A percentile compares a stretch with the other conserved stretches of the same genome.
phyloP scores from a whole-genome alignment of 2,329 filamentous ascomycete genomes.

The Gaeumannomyces sp. region DNA sequence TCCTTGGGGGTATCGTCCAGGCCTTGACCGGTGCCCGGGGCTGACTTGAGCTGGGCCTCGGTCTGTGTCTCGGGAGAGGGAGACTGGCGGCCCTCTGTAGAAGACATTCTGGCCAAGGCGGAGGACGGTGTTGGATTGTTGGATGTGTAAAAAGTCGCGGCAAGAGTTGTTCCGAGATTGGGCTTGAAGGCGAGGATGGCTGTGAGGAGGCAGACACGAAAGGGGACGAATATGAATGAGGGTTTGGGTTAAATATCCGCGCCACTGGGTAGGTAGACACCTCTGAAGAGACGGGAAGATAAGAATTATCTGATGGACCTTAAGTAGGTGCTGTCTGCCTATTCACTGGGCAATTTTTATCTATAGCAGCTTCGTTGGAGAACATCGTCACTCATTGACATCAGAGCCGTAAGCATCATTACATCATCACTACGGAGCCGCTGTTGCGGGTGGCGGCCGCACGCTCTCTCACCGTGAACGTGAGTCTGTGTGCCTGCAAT shows the following conservation, averaged over 20 bases:
- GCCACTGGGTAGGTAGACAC: too few relatives aligned
- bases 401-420: neutral
- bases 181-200: too few relatives aligned
- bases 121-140: neutral
- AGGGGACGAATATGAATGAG: too few relatives aligned
- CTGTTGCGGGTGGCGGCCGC: neutral
- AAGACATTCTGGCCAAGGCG: slow-evolving; percentile 50
- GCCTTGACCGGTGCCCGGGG: slow-evolving; percentile 52
- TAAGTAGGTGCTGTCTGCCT: neutral
- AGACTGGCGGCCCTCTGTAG: slow-evolving; percentile 63
- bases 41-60: slow-evolving; percentile 55
- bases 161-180: too few relatives aligned
- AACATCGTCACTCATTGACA: neutral
- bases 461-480: too few relatives aligned
- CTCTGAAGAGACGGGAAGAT: neutral
- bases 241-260: too few relatives aligned
- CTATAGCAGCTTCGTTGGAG: neutral
- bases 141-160: too few relatives aligned
- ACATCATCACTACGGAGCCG: neutral
- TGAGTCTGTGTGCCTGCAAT: too few relatives aligned
- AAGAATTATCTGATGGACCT: neutral
- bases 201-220: too few relatives aligned
- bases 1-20: slow-evolving; percentile 38
- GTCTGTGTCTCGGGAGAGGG: slow-evolving; percentile 65
- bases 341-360: neutral